Evolutionary conservation across 2,329 filamentous ascomycete genomes (phyloP).

Genomic region (Nigrospora sphaerica): DNA sequence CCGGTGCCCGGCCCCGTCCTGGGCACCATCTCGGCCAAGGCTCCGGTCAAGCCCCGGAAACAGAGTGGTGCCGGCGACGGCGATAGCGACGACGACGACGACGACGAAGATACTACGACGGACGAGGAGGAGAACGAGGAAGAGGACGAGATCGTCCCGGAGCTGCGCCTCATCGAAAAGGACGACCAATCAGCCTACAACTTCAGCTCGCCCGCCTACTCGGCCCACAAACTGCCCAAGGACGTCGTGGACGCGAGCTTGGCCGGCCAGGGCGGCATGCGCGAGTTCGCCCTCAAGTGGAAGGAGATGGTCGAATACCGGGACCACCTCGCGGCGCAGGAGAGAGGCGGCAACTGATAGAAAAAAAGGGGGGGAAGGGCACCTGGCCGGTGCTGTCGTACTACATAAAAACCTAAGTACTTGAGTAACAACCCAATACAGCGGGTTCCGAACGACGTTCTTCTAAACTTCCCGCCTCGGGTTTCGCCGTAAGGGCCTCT

Average conservation of each 20-base stretch:
- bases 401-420: too few species aligned
- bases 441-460: too few species aligned
- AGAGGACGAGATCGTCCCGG: slow-evolving; percentile 57
- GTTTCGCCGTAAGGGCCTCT: too few species aligned
- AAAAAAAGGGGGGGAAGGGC: too few species aligned
- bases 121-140: slow-evolving; percentile 34
- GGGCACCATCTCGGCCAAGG: slow-evolving; percentile 34
- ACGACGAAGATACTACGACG: slow-evolving; percentile 13
- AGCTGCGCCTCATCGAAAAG: slow-evolving; percentile 74
- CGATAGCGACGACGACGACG: slow-evolving; percentile 27
- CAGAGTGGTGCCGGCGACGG: slow-evolving; percentile 24
- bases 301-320: slow-evolving; percentile 42
- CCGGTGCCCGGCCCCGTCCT: slow-evolving; percentile 53
- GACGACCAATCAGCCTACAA: slow-evolving; percentile 86
- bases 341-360: slow-evolving; percentile 7
- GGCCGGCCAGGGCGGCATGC: slow-evolving; percentile 66
- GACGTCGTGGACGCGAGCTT: slow-evolving; percentile 75
- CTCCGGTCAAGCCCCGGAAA: slow-evolving; percentile 25
- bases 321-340: slow-evolving; percentile 18
- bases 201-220: slow-evolving; percentile 81
- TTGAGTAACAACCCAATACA: too few species aligned
- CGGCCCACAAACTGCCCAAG: slow-evolving; percentile 88
- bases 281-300: slow-evolving; percentile 75
- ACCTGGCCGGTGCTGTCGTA: too few species aligned
- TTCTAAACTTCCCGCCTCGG: too few species aligned